Conservation (phyloP, 345 rosid species). For the Bruguiera gymnorhiza region DNA sequence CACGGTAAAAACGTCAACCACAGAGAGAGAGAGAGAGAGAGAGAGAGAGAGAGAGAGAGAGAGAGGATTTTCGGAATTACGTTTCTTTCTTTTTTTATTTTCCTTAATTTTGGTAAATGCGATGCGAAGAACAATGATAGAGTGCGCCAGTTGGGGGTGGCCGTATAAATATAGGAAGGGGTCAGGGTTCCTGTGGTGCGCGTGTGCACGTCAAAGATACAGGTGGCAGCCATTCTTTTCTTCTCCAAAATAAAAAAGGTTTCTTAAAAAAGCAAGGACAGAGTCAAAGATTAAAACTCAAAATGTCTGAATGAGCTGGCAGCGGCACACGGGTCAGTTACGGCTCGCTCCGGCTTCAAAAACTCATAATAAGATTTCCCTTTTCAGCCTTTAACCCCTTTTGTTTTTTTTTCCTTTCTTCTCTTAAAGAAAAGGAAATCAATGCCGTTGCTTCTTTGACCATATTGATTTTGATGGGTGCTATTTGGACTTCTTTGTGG, state of each 20-base stretch:
- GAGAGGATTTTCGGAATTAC: neutral
- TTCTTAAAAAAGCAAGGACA: neutral
- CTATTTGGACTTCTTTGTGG: too few relatives aligned
- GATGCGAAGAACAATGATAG: neutral
- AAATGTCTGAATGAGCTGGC: too few relatives aligned
- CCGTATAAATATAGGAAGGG: neutral
- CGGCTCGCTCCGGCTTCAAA: too few relatives aligned
- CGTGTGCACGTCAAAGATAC: neutral
- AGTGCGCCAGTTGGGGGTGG: neutral
- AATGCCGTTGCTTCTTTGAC: too few relatives aligned
- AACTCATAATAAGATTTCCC: too few relatives aligned
- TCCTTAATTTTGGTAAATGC: neutral
- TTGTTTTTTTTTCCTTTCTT: too few relatives aligned
- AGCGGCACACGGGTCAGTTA: too few relatives aligned
- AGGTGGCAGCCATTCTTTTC: neutral
- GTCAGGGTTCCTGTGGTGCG: neutral
- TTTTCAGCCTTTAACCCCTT: too few relatives aligned
- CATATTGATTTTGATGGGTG: too few relatives aligned
- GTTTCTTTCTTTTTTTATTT: neutral
- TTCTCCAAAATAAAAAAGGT: neutral
- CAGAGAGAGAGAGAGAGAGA: neutral
- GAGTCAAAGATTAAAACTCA: too few relatives aligned
- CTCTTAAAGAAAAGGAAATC: too few relatives aligned
- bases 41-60: neutral
- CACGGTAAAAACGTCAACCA: slow-evolving; percentile 30